Base-by-base conservation (phyloP, 2,329 filamentous ascomycete genomes). In the Orbilia oligospora region DNA sequence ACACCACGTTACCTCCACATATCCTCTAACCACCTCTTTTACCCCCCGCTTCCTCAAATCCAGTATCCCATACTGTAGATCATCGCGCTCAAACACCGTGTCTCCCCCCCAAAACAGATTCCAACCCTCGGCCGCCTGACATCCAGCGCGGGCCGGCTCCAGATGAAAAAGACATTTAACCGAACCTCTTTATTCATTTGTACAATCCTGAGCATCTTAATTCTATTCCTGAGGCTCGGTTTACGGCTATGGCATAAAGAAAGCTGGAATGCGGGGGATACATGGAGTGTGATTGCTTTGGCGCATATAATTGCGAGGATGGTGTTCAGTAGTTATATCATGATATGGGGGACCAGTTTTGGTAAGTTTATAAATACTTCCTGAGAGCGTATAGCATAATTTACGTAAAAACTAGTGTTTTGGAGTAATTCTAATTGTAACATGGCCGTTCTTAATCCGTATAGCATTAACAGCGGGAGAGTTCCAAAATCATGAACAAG, bases 211-310 rank as follows among this genome's bases (percentile, higher is more conserved):
- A 65, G 68, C 12, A 12, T 78, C 3, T n/a, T 65, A 2, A 56
- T 78, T 1, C 20, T 78, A 10, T 14, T 55, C 1, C 1, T 72
- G 10, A 55, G 55, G 14, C 2, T 72, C 1, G 68, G 63, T 3
- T 20, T 78, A 3, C 61, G 75, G 14, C 27, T 9, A 56, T 72
- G 75, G 75, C 46, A 58, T 8, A 72, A 72, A n/a, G 75, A 78
- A 51, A 16, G 75, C 2, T 78, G 75, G 75, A 78, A 78, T 46
- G 58, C 30, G 3, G 75, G 75, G 16, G 75, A 78, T 58, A 68
- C 68, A 2, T 78, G 75, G 75, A 71, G 63, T 22, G 24, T 71
- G 3, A 36, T 72, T 1, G 48, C 75, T 20, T 16, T 64, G 2
- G 12, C 48, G 16, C 67, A 71, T 64, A 64, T 78, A 0, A 18